Evolutionary conservation across 208 protist species (phyloP), one percentile per base, ranked within the genome.

Genomic region (Herpetomonas tarakana): DNA sequence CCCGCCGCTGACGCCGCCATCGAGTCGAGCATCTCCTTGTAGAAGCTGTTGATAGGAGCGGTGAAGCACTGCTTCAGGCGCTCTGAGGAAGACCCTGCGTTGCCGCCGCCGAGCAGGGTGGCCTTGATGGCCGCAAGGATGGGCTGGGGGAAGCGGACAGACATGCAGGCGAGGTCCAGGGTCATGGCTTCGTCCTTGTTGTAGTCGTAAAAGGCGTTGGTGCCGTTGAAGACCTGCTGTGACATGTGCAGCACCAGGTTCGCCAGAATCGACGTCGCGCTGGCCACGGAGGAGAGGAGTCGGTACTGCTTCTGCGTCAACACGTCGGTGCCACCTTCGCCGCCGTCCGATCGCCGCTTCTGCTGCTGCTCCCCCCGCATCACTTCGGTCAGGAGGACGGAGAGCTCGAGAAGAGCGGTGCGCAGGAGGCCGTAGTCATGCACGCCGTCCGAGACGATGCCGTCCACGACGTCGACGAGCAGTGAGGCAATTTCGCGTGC

Each of bases 351-450:
- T 18, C 19, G 44, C 44, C 16, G 4, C 44, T 22, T 7, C 19
- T 49, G 44, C 44, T 49, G 16, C 44, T 49, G 44, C 44, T 49
- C 16, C 9, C 9, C 11, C 44, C 19, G 9, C 44, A 61, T 62
- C 45, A 58, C 26, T 0, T 57, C 39, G 11, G 68, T 55, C 16
- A 92, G 56, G 7, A 93, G 52, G 2, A 68, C 50, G 1, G 83
- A 66, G 24, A 91, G 74, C 39, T 86, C 68, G 24, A 91, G 68
- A 45, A 94, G 69, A 4, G 86, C 63, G 38, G 55, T 22, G n/a
- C 81, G 81, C 52, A 94, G 45, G 7, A 74, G 39, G 16, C 63
- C 59, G 68, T 89, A 90, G 21, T 86, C 71, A 67, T 94, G 88
- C n/a, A 76, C 83, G 18, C 79, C 81, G 29, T 54, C 53, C 45